Percentiles rank a stretch among this genome's conserved stretches.
Conservation (phyloP, 352 stramenopile genomes). For the Phytophthora sp. region DNA sequence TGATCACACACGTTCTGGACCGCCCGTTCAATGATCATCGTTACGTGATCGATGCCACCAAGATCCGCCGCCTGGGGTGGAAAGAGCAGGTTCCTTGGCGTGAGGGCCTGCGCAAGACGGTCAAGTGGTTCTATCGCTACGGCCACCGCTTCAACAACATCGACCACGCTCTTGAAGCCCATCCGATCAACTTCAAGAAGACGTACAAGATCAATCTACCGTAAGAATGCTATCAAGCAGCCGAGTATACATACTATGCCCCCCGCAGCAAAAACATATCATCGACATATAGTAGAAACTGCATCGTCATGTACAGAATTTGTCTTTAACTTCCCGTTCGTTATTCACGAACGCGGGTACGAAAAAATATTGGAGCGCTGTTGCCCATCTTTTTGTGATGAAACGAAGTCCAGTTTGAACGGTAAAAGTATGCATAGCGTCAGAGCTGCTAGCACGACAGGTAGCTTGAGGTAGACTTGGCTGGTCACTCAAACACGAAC, state of each 20-base stretch:
- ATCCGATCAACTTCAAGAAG: slow-evolving; percentile 82
- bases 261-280: background rate
- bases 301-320: slow-evolving; percentile 5
- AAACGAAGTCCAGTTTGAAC: slow-evolving; percentile 6
- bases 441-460: slow-evolving; percentile 9
- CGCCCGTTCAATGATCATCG: slow-evolving; percentile 98
- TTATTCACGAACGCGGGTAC: too few species aligned
- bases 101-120: slow-evolving; percentile 91
- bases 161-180: slow-evolving; percentile 80
- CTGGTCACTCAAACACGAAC: background rate
- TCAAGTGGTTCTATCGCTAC: slow-evolving; percentile 90
- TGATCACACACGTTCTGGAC: slow-evolving; percentile 84
- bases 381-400: background rate
- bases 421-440: slow-evolving; percentile 10
- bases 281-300: slow-evolving; percentile 20
- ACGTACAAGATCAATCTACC: slow-evolving; percentile 51
- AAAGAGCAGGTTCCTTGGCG: slow-evolving; percentile 92
- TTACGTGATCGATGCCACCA: slow-evolving; percentile 96
- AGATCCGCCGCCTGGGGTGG: slow-evolving; percentile 94
- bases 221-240: slow-evolving; percentile 5
- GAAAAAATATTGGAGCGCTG: slow-evolving; percentile 1
- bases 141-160: slow-evolving; percentile 86
- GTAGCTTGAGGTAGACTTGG: slow-evolving; percentile 1
- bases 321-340: too few species aligned
- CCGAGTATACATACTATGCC: slow-evolving; percentile 2